Evolutionary conservation across 176 grass and related monocot species (phyloP).

Genomic region (Zizania latifolia): DNA sequence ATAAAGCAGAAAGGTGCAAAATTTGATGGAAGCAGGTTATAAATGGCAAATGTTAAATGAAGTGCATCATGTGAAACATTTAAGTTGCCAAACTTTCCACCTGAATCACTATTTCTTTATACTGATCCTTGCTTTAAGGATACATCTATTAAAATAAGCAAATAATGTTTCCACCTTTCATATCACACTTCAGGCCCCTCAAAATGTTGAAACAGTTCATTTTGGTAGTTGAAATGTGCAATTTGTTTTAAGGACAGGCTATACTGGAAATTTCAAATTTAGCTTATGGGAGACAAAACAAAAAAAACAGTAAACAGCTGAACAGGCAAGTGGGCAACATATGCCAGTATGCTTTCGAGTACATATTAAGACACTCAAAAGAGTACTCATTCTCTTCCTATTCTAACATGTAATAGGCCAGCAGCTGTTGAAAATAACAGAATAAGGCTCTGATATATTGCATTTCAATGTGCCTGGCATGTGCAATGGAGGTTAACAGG

Average conservation of each 20-base stretch:
- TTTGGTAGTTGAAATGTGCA: neutral
- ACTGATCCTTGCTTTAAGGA: neutral
- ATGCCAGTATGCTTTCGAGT: slow-evolving; percentile 1
- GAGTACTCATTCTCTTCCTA: neutral
- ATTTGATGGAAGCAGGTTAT: neutral
- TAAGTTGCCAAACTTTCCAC: neutral
- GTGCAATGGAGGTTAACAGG: neutral
- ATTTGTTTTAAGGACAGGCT: neutral
- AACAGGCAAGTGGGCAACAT: neutral
- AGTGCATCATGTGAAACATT: neutral
- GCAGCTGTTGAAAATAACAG: neutral
- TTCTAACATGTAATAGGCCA: slow-evolving; percentile 1
- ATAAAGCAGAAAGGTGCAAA: neutral
- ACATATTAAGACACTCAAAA: slow-evolving; percentile 3
- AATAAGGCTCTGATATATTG: neutral
- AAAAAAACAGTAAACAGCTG: slow-evolving; percentile 3
- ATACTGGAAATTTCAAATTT: neutral
- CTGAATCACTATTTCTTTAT: neutral
- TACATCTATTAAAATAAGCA: slow-evolving; percentile 24
- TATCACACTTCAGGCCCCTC: neutral
- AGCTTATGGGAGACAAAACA: slow-evolving; percentile 6
- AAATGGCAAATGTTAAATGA: neutral
- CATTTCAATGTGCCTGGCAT: slow-evolving; percentile 16
- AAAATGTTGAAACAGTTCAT: slow-evolving; percentile 10
- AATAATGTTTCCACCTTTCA: slow-evolving; percentile 1